These are phyloP conservation scores for Viola pubescens DNA, from an alignment of 441 rosid species.

Conservation along the genomic window DNA sequence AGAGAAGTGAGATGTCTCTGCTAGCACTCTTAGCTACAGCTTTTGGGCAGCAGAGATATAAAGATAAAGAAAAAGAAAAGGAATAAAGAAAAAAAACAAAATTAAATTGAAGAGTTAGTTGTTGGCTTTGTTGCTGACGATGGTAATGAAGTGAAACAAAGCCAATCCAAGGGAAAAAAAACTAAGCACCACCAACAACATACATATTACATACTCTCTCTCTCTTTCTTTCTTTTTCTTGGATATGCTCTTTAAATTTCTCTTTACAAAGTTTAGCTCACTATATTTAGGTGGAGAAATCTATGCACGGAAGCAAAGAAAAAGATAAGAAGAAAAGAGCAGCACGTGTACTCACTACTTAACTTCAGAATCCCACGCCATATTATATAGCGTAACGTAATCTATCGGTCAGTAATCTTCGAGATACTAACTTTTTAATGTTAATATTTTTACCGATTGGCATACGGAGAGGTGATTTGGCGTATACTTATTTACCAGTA, in stretches of 20 bases:
- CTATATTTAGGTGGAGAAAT: conserved; percentile 46
- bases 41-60: conserved; percentile 23
- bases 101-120: not conserved
- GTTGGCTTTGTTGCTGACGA: conserved; percentile 30
- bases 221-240: not conserved
- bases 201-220: not conserved
- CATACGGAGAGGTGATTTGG: too few species aligned
- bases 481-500: too few species aligned
- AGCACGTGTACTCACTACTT: conserved; percentile 38
- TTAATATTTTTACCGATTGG: not conserved
- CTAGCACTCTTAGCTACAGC: conserved; percentile 2
- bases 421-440: not conserved
- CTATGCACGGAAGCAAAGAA: conserved; percentile 61
- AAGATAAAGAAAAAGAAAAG: conserved; percentile 14
- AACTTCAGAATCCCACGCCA: conserved; percentile 33
- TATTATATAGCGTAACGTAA: not conserved
- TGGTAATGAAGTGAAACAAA: conserved; percentile 26
- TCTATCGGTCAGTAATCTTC: too few species aligned
- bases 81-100: conserved; percentile 6
- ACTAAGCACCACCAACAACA: too few species aligned
- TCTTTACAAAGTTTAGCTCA: conserved; percentile 2
- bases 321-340: conserved; percentile 8
- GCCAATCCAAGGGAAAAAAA: conserved; percentile 10
- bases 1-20: not conserved
- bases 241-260: not conserved